Evolutionary conservation across 352 stramenopile species (phyloP).

Genomic region (Phytophthora citricola): DNA sequence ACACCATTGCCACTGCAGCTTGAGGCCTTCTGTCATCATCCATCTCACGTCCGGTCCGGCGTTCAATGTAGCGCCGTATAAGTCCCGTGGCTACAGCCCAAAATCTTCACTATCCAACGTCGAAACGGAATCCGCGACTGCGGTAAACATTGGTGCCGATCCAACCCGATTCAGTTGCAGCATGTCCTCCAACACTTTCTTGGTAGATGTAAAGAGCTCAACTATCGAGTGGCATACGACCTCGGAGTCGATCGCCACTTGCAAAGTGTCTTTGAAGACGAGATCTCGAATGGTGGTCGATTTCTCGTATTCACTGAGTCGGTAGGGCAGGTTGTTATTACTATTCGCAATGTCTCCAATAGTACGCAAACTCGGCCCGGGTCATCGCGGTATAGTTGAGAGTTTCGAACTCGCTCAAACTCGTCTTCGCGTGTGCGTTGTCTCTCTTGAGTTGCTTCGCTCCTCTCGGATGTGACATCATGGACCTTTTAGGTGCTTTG

Average conservation of each 20-base stretch:
- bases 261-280: conserved; percentile 15
- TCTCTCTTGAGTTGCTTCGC: neutral
- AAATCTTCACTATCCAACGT: conserved; percentile 19
- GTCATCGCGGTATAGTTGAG: conserved; percentile 8
- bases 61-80: neutral
- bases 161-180: conserved; percentile 9
- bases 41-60: conserved; percentile 3
- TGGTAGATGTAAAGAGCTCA: conserved; percentile 8
- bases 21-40: conserved; percentile 14
- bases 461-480: conserved; percentile 6
- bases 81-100: conserved; percentile 2
- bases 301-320: conserved; percentile 14
- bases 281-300: conserved; percentile 15
- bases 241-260: conserved; percentile 4
- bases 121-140: conserved; percentile 15
- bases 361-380: conserved; percentile 3
- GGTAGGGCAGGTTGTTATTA: conserved; percentile 17
- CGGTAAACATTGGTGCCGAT: neutral
- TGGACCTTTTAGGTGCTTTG: conserved; percentile 16
- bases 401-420: conserved; percentile 6
- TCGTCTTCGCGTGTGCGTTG: conserved; percentile 1
- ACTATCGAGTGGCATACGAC: conserved; percentile 4
- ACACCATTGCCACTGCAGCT: neutral
- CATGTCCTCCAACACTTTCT: conserved; percentile 4
- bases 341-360: conserved; percentile 17